Base-by-base conservation (phyloP, 306 rosid genomes). In the Herpetospermum pedunculosum region DNA sequence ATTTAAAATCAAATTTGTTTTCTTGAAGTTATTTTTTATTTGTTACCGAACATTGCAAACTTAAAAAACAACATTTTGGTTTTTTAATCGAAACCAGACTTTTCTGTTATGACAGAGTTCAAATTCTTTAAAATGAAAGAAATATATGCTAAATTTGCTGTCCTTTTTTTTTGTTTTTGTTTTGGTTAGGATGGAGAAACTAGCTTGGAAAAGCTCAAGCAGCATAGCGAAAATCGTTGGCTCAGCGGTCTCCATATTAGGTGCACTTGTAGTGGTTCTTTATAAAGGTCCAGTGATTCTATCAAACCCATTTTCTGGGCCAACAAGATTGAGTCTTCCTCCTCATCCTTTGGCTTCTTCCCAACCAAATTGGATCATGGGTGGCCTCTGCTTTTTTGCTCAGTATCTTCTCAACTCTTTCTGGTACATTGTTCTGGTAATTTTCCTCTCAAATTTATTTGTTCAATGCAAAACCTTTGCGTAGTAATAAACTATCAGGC, bases 161-260 rank as follows among this genome's bases (percentile, higher is more conserved):
- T 67, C 5, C 32, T 40, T 21, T 7, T n/a, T n/a, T n/a, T n/a
- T n/a, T n/a, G n/a, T n/a, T n/a, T 23, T 21, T 37, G 5, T 1
- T 38, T 15, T 67, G 38, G 32, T 37, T 73, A 89, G 95, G 87
- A 89, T 86, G 88, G 89, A 87, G 76, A 83, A 77, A 21, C 34
- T 78, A 28, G 76, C 29, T 76, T 19, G 77, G 52, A 76, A 83
- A 82, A 80, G 86, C 69, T 58, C 80, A 78, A 83, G 85, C 62
- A 80, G 82, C 73, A 78, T 21, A 57, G 83, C 88, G 16, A 89
- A 89, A 81, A 75, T 87, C 57, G 28, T 83, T 25, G 95, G 91
- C 3, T 77, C 88, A 0, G 14, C 21, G 6, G 34, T 87, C 35
- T 89, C 89, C 2, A 54, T 89, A 75, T 40, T 77, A 70, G 95